Evolutionary conservation across 495 filamentous ascomycete species (phyloP), one percentile per base, ranked within the genome.

Genomic region (Durotheca rogersii): DNA sequence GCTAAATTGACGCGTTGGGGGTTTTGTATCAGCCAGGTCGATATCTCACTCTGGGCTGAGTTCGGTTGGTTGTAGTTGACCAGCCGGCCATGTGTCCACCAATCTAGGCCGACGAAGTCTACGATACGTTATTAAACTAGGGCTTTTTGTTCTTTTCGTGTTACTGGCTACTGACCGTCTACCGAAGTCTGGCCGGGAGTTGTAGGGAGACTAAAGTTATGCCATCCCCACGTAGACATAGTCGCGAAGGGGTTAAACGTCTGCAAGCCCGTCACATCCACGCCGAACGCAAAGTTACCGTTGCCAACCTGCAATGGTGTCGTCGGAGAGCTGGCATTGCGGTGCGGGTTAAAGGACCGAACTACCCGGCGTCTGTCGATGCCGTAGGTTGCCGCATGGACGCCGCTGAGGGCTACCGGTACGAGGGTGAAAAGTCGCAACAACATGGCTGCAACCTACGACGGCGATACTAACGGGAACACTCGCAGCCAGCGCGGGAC

Each of bases 161-260:
- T n/a, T 23, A 7, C 34, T 42, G 10, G 27, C n/a, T 48, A 50
- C 62, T 23, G 45, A 72, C 66, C 69, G 21, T 66, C 53, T 7
- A 69, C 44, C 6, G 63, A 68, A 2, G 68, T 72, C 38, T 73
- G 72, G 7, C 61, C 60, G 10, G 51, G 47, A 0, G 70, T 72
- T 11, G 68, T 74, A 2, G 78, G 77, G 23, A 80, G 58, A 15
- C 74, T 78, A 51, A 76, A 75, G 55, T 81, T 81, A 66, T 81
- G 77, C 78, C 77, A 81, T 6, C 76, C 74, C 75, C 74, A 80
- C 5, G 73, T 73, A 2, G 74, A 79, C 48, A 82, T 66, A 4
- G 72, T 81, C 32, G 69, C 76, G 56, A 80, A 81, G 11, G 80
- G 77, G 52, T 77, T 72, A 66, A 83, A 83, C 12, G 78, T 84